A percentile compares a stretch with the other conserved stretches of the same genome.
phyloP scores from a whole-genome alignment of 1,284 basidiomycete genomes.

The Vanrija sp. region DNA sequence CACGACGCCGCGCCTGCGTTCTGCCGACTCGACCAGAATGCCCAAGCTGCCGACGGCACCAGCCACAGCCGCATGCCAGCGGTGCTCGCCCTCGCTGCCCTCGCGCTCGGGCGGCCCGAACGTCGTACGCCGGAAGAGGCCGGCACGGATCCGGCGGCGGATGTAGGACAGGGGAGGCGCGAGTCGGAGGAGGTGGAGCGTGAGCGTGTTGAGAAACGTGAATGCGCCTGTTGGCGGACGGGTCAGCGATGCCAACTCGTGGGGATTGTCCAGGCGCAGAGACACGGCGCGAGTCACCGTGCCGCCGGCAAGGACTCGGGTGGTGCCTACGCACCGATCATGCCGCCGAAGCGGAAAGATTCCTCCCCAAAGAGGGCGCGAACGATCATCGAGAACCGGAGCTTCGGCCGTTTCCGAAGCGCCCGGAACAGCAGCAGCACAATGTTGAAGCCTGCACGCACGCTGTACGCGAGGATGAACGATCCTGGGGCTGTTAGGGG shows the following conservation, averaged over 20 bases:
- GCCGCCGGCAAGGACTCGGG: not conserved
- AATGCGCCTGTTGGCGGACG: conserved; percentile 59
- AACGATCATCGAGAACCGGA: conserved; percentile 61
- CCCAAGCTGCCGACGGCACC: conserved; percentile 74
- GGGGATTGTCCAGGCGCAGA: too few species aligned
- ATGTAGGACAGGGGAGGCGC: conserved; percentile 58
- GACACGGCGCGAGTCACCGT: not conserved
- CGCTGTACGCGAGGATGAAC: conserved; percentile 68
- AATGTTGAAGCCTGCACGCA: conserved; percentile 74
- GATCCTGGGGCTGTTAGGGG: conserved; percentile 58
- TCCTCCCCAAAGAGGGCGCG: conserved; percentile 76
- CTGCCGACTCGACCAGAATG: conserved; percentile 74
- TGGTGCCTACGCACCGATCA: conserved; percentile 61
- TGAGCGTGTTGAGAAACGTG: conserved; percentile 72
- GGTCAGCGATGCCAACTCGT: not conserved
- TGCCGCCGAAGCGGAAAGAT: conserved; percentile 73
- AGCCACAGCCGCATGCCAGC: conserved; percentile 86
- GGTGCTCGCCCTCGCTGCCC: conserved; percentile 55
- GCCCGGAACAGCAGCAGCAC: conserved; percentile 68
- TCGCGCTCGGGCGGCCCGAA: conserved; percentile 51
- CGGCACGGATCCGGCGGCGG: conserved; percentile 35
- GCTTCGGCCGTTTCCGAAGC: conserved; percentile 52
- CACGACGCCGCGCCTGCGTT: conserved; percentile 67
- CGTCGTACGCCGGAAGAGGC: conserved; percentile 33
- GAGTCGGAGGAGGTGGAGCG: conserved; percentile 77